These are phyloP conservation scores for Heritiera littoralis DNA, from an alignment of 345 rosid species.

Conservation along the genomic window DNA sequence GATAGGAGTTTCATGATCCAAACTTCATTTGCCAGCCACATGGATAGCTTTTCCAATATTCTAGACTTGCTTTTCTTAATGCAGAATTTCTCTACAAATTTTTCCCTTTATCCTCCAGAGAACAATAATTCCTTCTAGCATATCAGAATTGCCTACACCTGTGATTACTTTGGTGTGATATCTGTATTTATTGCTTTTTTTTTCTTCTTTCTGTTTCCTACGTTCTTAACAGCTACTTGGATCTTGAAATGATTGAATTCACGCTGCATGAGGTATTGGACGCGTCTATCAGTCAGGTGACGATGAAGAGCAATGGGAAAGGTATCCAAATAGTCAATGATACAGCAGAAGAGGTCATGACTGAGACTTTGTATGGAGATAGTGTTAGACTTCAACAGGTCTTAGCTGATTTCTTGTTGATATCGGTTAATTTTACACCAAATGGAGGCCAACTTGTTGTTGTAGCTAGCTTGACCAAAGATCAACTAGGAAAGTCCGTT, in stretches of 20 bases:
- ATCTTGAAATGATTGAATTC: constrained; percentile 79
- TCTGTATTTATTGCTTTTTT: not conserved
- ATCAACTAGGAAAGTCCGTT: constrained; percentile 70
- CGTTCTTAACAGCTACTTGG: constrained; percentile 53
- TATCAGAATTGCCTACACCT: not conserved
- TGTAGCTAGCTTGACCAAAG: constrained; percentile 60
- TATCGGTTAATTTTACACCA: constrained; percentile 62
- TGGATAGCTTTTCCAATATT: not conserved
- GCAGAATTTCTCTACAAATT: not conserved
- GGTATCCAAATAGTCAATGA: constrained; percentile 56
- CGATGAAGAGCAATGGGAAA: constrained; percentile 65
- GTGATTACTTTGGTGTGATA: not conserved
- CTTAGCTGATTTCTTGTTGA: constrained; percentile 67
- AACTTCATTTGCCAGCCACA: no score
- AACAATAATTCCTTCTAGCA: not conserved
- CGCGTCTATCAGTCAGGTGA: constrained; percentile 76
- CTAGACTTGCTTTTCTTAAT: not conserved
- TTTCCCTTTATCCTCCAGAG: not conserved
- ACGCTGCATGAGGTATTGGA: constrained; percentile 56
- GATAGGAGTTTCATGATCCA: no score
- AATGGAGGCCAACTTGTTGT: constrained; percentile 56
- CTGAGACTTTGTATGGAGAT: constrained; percentile 73
- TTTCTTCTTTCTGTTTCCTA: not conserved
- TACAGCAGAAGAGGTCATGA: constrained; percentile 55
- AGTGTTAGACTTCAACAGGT: constrained; percentile 86